phyloP scores from a whole-genome alignment of 108 stramenopile species.

The Cylindrotheca fusiformis region DNA sequence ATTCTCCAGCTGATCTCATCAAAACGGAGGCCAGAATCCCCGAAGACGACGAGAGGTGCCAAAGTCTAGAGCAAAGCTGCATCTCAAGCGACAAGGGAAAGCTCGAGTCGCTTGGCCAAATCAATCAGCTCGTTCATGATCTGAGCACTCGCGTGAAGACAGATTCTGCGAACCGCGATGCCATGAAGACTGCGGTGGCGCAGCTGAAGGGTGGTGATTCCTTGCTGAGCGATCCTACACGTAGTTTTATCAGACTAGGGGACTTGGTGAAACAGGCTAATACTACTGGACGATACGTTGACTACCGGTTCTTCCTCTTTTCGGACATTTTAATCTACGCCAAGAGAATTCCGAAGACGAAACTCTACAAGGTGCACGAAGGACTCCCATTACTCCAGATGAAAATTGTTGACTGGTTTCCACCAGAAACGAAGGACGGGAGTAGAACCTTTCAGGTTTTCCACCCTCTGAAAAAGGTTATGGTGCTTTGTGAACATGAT shows the following conservation, averaged over 20 bases:
- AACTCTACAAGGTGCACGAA: constrained; percentile 64
- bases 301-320: constrained; percentile 93
- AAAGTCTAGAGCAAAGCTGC: constrained; percentile 18
- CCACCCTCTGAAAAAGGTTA: constrained; percentile 91
- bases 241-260: constrained; percentile 83
- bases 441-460: constrained; percentile 79
- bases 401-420: constrained; percentile 82
- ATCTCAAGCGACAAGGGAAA: constrained; percentile 19
- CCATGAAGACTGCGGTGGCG: constrained; percentile 25
- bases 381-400: constrained; percentile 82
- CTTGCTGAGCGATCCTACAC: constrained; percentile 75
- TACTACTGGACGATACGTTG: constrained; percentile 65
- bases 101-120: constrained; percentile 41
- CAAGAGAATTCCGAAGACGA: constrained; percentile 14
- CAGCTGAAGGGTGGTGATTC: constrained; percentile 72
- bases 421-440: constrained; percentile 35
- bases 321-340: constrained; percentile 83
- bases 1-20: constrained; percentile 9
- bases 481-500: constrained; percentile 44
- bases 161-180: constrained; percentile 66
- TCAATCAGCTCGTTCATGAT: constrained; percentile 61
- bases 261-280: constrained; percentile 80
- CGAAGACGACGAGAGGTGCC: constrained; percentile 16
- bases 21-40: constrained; percentile 3
- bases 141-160: constrained; percentile 42